phyloP scores from a whole-genome alignment of 306 rosid genomes.

The Malus orientalis region DNA sequence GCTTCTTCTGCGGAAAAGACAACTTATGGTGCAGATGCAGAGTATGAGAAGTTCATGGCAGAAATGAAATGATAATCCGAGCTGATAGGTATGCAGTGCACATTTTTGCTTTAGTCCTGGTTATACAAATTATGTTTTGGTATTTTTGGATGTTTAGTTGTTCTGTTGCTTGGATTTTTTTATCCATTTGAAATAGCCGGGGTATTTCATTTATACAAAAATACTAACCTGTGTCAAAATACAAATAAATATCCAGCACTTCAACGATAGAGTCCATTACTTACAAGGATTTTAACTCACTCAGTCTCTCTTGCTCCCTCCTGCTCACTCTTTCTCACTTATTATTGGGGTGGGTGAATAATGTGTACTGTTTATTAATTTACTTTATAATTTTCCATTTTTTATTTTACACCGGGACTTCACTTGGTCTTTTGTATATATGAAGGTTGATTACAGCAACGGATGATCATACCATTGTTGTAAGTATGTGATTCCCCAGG shows the following conservation, averaged over 20 bases:
- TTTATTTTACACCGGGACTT: background rate
- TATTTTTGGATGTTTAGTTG: slow-evolving; percentile 1
- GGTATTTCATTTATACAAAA: background rate
- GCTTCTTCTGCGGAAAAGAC: slow-evolving; percentile 52
- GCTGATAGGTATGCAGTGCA: slow-evolving; percentile 36
- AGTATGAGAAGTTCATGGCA: slow-evolving; percentile 95
- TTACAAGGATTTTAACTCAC: background rate
- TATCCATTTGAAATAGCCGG: background rate
- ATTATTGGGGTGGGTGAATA: background rate
- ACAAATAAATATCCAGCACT: background rate
- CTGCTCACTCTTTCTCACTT: background rate
- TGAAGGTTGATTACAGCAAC: slow-evolving; percentile 31
- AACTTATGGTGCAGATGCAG: slow-evolving; percentile 69
- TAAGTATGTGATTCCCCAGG: slow-evolving; percentile 25
- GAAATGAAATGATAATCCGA: slow-evolving; percentile 71
- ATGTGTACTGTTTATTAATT: background rate
- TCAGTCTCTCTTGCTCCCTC: background rate
- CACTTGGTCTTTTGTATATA: slow-evolving; percentile 27
- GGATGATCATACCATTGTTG: slow-evolving; percentile 27
- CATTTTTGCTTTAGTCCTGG: slow-evolving; percentile 4
- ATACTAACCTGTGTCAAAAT: background rate
- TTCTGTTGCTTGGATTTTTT: background rate
- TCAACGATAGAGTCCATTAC: background rate
- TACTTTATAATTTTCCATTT: background rate
- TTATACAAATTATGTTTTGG: background rate